phyloP scores from a whole-genome alignment of 768 basidiomycete species.

The Tulasnella sp. region DNA sequence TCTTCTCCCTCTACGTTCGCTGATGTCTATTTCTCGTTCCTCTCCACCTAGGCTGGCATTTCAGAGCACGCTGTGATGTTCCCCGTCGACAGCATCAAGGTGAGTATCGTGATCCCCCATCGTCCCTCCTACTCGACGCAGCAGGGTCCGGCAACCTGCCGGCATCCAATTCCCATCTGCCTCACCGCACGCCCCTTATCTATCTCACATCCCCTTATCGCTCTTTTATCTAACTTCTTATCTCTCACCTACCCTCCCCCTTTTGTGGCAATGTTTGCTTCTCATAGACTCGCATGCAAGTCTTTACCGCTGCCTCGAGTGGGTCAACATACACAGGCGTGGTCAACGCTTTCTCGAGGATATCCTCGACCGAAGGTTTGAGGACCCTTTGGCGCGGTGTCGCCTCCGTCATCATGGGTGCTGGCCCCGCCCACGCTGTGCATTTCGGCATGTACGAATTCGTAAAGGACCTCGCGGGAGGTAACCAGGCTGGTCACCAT shows the following conservation, averaged over 20 bases:
- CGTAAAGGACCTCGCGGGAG: conserved; percentile 88
- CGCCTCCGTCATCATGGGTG: conserved; percentile 90
- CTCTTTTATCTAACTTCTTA: background rate
- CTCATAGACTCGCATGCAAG: conserved; percentile 95
- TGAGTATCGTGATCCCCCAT: conserved; percentile 34
- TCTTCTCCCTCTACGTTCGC: background rate
- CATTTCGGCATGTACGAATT: conserved; percentile 96
- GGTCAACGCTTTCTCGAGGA: conserved; percentile 84
- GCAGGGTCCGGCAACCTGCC: background rate
- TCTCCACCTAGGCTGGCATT: conserved; percentile 74
- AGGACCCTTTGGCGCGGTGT: conserved; percentile 93
- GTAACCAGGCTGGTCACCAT: conserved; percentile 70
- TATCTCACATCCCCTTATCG: conserved; percentile 9
- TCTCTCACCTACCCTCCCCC: background rate
- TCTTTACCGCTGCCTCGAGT: conserved; percentile 75
- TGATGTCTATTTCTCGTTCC: conserved; percentile 16
- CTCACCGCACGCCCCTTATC: conserved; percentile 9
- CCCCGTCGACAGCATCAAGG: conserved; percentile 98
- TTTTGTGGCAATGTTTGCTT: background rate
- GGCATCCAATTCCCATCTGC: conserved; percentile 12
- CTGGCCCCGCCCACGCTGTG: conserved; percentile 96
- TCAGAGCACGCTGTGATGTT: conserved; percentile 99
- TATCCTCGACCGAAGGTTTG: conserved; percentile 91
- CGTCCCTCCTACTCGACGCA: background rate
- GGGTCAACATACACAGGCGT: conserved; percentile 84